Percentiles rank a stretch among this genome's conserved stretches.
Conservation (phyloP, 169 alveolate species). For the Plasmodium malariae region DNA sequence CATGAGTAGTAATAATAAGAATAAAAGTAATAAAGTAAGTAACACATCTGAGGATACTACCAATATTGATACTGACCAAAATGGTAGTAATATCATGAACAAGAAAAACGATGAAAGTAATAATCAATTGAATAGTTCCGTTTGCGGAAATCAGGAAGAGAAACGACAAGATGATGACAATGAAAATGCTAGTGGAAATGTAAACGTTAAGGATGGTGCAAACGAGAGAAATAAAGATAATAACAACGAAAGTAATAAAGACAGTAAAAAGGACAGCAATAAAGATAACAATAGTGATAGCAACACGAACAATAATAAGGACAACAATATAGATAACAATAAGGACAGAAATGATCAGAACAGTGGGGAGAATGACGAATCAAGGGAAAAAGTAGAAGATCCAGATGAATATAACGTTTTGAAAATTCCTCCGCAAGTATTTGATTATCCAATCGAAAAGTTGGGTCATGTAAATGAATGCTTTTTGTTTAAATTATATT, state of each 20-base stretch:
- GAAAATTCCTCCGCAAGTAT: conserved; percentile 79
- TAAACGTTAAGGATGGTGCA: background rate
- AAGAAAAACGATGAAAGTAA: background rate
- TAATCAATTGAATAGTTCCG: background rate
- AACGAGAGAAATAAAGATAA: background rate
- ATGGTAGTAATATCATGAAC: background rate
- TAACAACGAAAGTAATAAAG: background rate
- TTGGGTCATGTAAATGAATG: conserved; percentile 81
- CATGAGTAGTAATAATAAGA: background rate
- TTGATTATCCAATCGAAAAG: conserved; percentile 74
- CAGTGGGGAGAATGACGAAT: background rate
- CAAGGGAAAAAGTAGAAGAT: conserved; percentile 29
- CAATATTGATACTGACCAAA: background rate
- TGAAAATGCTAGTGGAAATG: background rate
- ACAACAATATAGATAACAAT: conserved; percentile 8
- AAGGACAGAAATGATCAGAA: background rate
- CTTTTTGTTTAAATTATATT: conserved; percentile 77
- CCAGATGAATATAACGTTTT: conserved; percentile 80
- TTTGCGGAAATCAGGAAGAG: conserved; percentile 15
- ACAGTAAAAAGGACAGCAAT: background rate
- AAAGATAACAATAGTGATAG: background rate
- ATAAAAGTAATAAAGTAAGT: background rate
- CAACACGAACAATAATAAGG: background rate
- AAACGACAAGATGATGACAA: conserved; percentile 44
- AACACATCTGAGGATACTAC: background rate